phyloP scores from a whole-genome alignment of 768 basidiomycete species.

The Phylloporus sp. region DNA sequence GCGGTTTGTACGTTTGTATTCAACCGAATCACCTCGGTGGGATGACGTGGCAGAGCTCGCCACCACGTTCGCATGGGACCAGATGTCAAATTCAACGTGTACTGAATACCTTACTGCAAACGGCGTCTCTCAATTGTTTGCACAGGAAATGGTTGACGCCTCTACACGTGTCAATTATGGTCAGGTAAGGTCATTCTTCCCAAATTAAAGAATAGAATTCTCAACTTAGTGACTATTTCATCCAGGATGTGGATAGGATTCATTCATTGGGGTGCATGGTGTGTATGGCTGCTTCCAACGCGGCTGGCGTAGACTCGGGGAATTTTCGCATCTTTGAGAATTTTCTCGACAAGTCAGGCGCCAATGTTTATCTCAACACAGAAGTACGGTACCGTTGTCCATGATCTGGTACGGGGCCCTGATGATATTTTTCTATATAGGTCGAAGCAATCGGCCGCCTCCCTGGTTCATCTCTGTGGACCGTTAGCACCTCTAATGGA shows the following conservation, averaged over 20 bases:
- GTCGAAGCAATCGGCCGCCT: constrained; percentile 48
- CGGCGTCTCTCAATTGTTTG: constrained; percentile 55
- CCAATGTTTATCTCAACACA: constrained; percentile 67
- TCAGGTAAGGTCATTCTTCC: constrained; percentile 40
- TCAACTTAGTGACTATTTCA: neutral
- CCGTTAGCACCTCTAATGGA: constrained; percentile 45
- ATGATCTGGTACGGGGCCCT: neutral
- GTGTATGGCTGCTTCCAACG: constrained; percentile 68
- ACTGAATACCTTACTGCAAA: constrained; percentile 51
- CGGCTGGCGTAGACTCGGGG: constrained; percentile 65
- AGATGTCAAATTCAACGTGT: constrained; percentile 46
- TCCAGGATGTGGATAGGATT: constrained; percentile 60
- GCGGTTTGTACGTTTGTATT: constrained; percentile 53
- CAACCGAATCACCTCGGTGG: constrained; percentile 52
- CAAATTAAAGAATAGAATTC: neutral
- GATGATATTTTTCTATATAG: constrained; percentile 27
- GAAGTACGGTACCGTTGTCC: constrained; percentile 38
- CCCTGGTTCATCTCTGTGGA: constrained; percentile 47
- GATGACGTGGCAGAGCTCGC: constrained; percentile 55
- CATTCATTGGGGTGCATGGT: constrained; percentile 72
- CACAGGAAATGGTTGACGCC: constrained; percentile 71
- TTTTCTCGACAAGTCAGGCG: constrained; percentile 67
- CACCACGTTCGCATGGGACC: constrained; percentile 45
- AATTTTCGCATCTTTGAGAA: constrained; percentile 82
- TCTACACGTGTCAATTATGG: constrained; percentile 83